Evolutionary conservation across 345 rosid genomes (phyloP), one percentile per base, ranked within the genome.

Genomic region (Citrus hindsii): DNA sequence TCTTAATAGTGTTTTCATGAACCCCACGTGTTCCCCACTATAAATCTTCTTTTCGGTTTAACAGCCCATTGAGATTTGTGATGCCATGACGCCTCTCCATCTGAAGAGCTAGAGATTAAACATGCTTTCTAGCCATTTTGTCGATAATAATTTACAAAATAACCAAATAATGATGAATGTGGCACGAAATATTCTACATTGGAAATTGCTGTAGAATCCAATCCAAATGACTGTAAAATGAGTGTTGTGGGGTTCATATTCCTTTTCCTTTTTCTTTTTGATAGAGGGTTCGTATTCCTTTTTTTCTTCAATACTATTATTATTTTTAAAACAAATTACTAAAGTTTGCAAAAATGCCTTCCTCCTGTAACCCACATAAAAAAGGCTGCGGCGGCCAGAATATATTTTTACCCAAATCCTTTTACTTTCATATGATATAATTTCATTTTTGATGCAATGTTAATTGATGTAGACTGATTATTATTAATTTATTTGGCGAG

Each of bases 21-120:
- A 56, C 86, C 87, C 91, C 85, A 88, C 86, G 63, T 83, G 82
- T 78, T 69, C 28, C 77, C 79, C 87, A 75, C 84, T 75, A 76
- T 25, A 28, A 25, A 14, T 55, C 24, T 67, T 37, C n/a, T 21
- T 28, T 59, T 33, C 7, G 0, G n/a, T 35, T 35, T 28, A 28
- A 21, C 21, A 9, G 55, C 2, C 76, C 76, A 67, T 33, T 61
- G 0, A 25, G 59, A 33, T 14, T 70, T 66, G 67, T 59, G 9
- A 71, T 28, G 32, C 56, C 22, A 42, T 14, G 35, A 3, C 61
- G n/a, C 6, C 53, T 32, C 27, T 73, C 22, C 33, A 48, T 64
- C 65, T 61, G 27, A 74, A 38, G 56, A 24, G 24, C 18, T 74
- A 2, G 14, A 56, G 24, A 55, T 40, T 40, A 8, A 21, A 58